Percentiles rank a stretch among this genome's conserved stretches.
phyloP scores from a whole-genome alignment of 2,329 filamentous ascomycete genomes.

The Emergomyces africanus region DNA sequence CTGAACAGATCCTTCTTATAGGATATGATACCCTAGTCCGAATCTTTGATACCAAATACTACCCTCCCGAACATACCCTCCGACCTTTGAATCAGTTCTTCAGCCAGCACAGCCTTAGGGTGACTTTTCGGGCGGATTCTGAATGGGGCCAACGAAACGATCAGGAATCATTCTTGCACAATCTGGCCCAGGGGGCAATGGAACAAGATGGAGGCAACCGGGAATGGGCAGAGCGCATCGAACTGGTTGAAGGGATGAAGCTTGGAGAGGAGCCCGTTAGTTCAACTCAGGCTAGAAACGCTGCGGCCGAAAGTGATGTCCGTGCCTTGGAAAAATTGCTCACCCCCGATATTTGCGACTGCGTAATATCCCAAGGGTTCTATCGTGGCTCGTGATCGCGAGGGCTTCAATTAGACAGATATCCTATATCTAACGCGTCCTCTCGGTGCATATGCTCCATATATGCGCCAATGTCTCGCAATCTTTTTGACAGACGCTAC shows the following conservation, averaged over 20 bases:
- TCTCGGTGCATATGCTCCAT: not conserved
- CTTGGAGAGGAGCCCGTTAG: slow-evolving; percentile 26
- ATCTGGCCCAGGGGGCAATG: slow-evolving; percentile 25
- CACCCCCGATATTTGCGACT: slow-evolving; percentile 21
- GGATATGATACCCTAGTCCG: slow-evolving; percentile 38
- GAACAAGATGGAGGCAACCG: slow-evolving; percentile 25
- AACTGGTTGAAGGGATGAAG: slow-evolving; percentile 28
- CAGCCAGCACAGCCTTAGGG: slow-evolving; percentile 30
- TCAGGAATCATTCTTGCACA: slow-evolving; percentile 26
- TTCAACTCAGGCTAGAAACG: slow-evolving; percentile 31
- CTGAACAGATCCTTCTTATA: slow-evolving; percentile 36
- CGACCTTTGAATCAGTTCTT: slow-evolving; percentile 31
- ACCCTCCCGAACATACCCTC: slow-evolving; percentile 32
- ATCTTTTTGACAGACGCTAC: not conserved
- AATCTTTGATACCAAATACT: slow-evolving; percentile 38
- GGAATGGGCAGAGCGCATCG: slow-evolving; percentile 32
- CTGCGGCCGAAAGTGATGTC: slow-evolving; percentile 17
- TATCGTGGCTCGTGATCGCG: slow-evolving; percentile 14
- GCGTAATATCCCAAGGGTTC: slow-evolving; percentile 19
- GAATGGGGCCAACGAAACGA: slow-evolving; percentile 28
- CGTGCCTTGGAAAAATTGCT: slow-evolving; percentile 25
- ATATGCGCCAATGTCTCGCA: not conserved
- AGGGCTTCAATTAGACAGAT: not conserved
- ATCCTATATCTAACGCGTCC: not conserved
- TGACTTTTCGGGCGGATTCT: slow-evolving; percentile 31